phyloP scores from a whole-genome alignment of 1,284 basidiomycete species.

The Tilletiaria anomala region DNA sequence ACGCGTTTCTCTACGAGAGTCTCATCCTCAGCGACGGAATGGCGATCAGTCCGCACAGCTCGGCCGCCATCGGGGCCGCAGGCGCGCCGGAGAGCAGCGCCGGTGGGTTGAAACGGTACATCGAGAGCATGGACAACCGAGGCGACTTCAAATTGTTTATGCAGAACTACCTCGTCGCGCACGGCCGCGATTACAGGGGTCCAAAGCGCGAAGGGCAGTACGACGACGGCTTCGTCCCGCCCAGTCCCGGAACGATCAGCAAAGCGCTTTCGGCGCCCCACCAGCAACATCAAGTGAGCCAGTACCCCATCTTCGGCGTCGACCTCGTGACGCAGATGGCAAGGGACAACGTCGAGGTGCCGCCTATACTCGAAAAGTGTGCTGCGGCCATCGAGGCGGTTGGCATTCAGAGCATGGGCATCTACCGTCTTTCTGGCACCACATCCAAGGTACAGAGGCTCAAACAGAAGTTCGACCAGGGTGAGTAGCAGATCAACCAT shows the following conservation, averaged over 20 bases:
- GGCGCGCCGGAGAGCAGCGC: neutral
- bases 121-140: conserved; percentile 83
- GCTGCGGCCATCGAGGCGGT: conserved; percentile 66
- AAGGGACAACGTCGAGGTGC: conserved; percentile 76
- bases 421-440: conserved; percentile 86
- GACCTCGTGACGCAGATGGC: conserved; percentile 81
- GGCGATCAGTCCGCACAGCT: conserved; percentile 58
- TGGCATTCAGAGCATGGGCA: conserved; percentile 65
- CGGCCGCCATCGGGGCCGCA: conserved; percentile 2
- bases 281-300: conserved; percentile 35
- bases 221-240: conserved; percentile 38
- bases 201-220: conserved; percentile 39
- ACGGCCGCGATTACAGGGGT: conserved; percentile 48
- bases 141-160: conserved; percentile 90
- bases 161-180: conserved; percentile 81
- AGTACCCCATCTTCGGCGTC: conserved; percentile 61
- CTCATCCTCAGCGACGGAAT: conserved; percentile 75
- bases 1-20: conserved; percentile 85
- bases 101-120: conserved; percentile 63
- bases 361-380: conserved; percentile 74
- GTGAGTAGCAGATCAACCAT: neutral
- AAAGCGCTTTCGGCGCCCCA: conserved; percentile 1
- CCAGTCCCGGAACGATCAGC: neutral
- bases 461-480: conserved; percentile 65
- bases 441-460: conserved; percentile 72